Evolutionary conservation across 495 filamentous ascomycete species (phyloP).

Genomic region (Coniosporium apollinis): DNA sequence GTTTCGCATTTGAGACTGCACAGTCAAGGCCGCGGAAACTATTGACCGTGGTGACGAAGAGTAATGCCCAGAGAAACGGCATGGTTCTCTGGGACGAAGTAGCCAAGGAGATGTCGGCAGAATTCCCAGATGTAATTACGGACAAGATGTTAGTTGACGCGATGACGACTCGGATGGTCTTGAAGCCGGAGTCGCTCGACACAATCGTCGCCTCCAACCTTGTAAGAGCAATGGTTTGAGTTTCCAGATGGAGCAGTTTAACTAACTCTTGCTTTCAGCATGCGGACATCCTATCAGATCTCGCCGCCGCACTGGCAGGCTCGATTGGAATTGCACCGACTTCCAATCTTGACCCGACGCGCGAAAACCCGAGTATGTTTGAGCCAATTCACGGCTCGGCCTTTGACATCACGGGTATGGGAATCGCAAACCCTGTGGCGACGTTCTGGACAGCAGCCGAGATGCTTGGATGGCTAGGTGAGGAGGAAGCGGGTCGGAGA

Average conservation of each 20-base stretch:
- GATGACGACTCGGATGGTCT: slow-evolving; percentile 40
- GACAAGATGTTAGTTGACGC: slow-evolving; percentile 46
- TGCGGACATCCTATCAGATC: slow-evolving; percentile 39
- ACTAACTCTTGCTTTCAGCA: slow-evolving; percentile 17
- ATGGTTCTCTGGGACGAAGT: slow-evolving; percentile 44
- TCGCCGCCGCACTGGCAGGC: slow-evolving; percentile 38
- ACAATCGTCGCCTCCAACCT: slow-evolving; percentile 41
- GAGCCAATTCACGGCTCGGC: slow-evolving; percentile 41
- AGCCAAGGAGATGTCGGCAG: slow-evolving; percentile 26
- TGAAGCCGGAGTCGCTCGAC: slow-evolving; percentile 35
- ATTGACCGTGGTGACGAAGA: slow-evolving; percentile 42
- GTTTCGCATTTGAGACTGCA: slow-evolving; percentile 38
- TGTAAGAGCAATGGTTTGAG: slow-evolving; percentile 1
- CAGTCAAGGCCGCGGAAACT: slow-evolving; percentile 29
- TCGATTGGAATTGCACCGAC: slow-evolving; percentile 40
- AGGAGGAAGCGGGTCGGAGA: slow-evolving; percentile 29
- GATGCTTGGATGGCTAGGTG: slow-evolving; percentile 42
- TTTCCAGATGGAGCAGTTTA: background rate
- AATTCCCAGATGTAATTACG: slow-evolving; percentile 35
- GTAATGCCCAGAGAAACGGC: slow-evolving; percentile 40
- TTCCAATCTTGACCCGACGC: slow-evolving; percentile 37
- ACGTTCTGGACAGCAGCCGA: slow-evolving; percentile 44
- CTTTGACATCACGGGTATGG: slow-evolving; percentile 45
- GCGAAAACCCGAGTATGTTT: slow-evolving; percentile 37
- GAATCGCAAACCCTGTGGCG: slow-evolving; percentile 44